A percentile compares a stretch with the other conserved stretches of the same genome.
Evolutionary conservation across 139 green algal species (phyloP).

Genomic region (Micractinium sp.): DNA sequence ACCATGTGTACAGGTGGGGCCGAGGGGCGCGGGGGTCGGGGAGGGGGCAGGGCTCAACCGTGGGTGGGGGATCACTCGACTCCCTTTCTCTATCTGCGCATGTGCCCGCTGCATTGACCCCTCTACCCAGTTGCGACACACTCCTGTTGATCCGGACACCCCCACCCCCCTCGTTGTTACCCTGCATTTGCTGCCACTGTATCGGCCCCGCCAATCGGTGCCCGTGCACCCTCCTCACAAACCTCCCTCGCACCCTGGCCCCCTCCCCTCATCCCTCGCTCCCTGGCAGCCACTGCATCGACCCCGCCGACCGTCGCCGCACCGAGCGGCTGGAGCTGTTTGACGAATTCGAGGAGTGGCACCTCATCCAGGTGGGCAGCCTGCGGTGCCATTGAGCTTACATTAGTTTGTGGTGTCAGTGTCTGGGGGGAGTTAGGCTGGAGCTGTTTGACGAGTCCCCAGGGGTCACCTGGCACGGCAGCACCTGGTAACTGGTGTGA

Average conservation of each 20-base stretch:
- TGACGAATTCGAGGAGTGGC: slow-evolving; percentile 98
- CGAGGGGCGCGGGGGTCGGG: too few species aligned
- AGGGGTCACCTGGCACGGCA: too few species aligned
- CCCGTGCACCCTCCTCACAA: background rate
- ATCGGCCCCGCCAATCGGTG: background rate
- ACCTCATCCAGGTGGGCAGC: slow-evolving; percentile 85
- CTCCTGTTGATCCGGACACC: background rate
- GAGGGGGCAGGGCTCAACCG: too few species aligned
- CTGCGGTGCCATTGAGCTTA: too few species aligned
- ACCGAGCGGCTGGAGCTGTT: slow-evolving; percentile 73
- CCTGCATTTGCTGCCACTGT: background rate
- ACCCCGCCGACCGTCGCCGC: slow-evolving; percentile 58
- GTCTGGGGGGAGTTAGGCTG: too few species aligned
- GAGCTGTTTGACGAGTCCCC: too few species aligned
- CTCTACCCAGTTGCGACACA: background rate
- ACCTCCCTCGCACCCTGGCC: background rate
- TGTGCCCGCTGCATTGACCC: background rate
- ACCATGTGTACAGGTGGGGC: slow-evolving; percentile 70
- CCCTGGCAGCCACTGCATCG: slow-evolving; percentile 42
- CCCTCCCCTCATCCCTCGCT: background rate
- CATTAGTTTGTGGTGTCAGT: too few species aligned
- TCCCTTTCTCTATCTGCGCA: background rate
- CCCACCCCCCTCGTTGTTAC: too few species aligned
- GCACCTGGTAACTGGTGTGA: too few species aligned
- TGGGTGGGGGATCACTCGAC: too few species aligned